Evolutionary conservation across 176 grass and related monocot species (phyloP).

Genomic region (Thinopyrum elongatum): DNA sequence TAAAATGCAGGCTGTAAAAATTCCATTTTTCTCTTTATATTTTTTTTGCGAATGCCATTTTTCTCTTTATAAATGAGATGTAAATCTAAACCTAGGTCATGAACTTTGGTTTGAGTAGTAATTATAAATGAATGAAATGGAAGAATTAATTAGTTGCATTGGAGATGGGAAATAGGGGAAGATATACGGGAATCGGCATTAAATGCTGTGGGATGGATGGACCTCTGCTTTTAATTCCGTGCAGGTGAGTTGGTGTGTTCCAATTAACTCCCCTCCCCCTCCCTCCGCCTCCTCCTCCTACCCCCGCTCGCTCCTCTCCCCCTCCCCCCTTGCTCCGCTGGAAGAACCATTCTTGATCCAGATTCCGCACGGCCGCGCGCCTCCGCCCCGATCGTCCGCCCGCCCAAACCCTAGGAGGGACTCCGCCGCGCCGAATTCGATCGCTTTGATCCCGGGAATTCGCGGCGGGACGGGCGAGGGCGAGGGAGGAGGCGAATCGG

Average conservation of each 20-base stretch:
- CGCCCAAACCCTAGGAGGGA: neutral
- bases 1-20: too few relatives aligned
- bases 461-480: neutral
- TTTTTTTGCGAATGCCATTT: too few relatives aligned
- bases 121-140: too few relatives aligned
- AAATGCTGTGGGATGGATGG: slow-evolving; percentile 33
- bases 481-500: slow-evolving; percentile 20
- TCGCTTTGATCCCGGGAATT: slow-evolving; percentile 45
- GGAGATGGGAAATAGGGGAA: neutral
- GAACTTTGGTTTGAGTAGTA: too few relatives aligned
- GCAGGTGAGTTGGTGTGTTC: slow-evolving; percentile 44
- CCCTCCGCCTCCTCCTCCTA: neutral
- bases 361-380: slow-evolving; percentile 12
- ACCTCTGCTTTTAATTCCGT: slow-evolving; percentile 44
- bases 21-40: too few relatives aligned
- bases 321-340: slow-evolving; percentile 16
- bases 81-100: neutral
- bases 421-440: slow-evolving; percentile 23
- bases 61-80: neutral
- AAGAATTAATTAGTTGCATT: too few relatives aligned
- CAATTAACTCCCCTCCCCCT: slow-evolving; percentile 33
- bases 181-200: slow-evolving; percentile 19
- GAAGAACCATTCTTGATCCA: slow-evolving; percentile 47
- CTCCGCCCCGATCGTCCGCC: neutral
- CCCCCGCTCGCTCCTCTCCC: neutral